These are phyloP conservation scores for Pulveroboletus ravenelii DNA, from an alignment of 768 basidiomycete genomes.

Conservation along the genomic window DNA sequence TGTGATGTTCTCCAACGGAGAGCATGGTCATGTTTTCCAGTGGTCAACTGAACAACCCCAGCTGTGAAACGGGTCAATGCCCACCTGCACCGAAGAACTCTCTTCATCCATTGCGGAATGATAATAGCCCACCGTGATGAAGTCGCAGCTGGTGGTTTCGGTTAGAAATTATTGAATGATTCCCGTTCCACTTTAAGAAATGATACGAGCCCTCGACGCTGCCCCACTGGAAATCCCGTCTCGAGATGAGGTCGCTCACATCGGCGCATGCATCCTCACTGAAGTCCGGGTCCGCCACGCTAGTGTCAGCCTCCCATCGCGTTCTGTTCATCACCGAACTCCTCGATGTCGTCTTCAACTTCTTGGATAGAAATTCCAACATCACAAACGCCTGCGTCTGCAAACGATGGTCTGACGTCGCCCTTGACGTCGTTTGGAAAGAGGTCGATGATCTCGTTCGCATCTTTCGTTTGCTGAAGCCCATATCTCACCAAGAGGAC, in stretches of 20 bases:
- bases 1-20: too few relatives aligned
- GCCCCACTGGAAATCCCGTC: not conserved
- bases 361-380: conserved; percentile 39
- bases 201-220: not conserved
- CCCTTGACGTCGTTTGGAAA: conserved; percentile 55
- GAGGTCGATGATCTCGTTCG: conserved; percentile 43
- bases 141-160: not conserved
- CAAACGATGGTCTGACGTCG: conserved; percentile 54
- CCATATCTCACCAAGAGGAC: conserved; percentile 29
- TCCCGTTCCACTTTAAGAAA: not conserved
- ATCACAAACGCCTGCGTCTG: conserved; percentile 49
- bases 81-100: not conserved
- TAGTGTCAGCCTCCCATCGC: conserved; percentile 12
- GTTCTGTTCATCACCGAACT: conserved; percentile 57
- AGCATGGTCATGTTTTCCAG: not conserved
- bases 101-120: not conserved
- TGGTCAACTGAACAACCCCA: not conserved
- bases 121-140: not conserved
- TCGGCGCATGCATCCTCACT: not conserved
- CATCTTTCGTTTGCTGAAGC: conserved; percentile 48
- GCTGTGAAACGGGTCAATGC: not conserved
- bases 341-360: conserved; percentile 50
- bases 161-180: not conserved
- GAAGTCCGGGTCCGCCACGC: not conserved
- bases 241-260: not conserved